phyloP scores from a whole-genome alignment of 2,329 filamentous ascomycete species.

The Verticillium dahliae region DNA sequence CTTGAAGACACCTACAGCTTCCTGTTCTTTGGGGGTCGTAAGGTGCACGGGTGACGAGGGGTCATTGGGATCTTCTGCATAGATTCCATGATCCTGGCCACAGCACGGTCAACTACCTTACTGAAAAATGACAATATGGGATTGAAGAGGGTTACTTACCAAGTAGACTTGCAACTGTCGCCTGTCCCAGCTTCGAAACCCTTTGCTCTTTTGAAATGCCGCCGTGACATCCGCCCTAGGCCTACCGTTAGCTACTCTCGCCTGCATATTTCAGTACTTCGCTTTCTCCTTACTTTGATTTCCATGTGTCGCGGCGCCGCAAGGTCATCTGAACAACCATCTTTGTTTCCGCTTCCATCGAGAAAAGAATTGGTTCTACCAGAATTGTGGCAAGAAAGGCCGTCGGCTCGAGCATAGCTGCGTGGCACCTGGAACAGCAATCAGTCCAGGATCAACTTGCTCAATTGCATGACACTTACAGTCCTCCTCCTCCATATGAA shows the following conservation, averaged over 20 bases:
- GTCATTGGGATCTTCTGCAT: not conserved
- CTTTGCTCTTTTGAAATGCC: not conserved
- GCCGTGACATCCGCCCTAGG: not conserved
- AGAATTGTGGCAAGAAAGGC: conserved; percentile 4
- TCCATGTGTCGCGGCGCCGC: conserved; percentile 2
- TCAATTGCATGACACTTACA: not conserved
- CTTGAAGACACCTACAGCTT: conserved; percentile 1
- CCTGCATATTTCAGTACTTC: not conserved
- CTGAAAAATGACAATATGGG: not conserved
- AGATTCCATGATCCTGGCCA: conserved; percentile 2
- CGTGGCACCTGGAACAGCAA: not conserved
- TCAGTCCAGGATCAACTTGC: not conserved
- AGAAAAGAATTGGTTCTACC: conserved; percentile 6
- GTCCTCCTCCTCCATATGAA: conserved; percentile 5
- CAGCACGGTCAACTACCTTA: not conserved
- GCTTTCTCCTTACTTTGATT: not conserved
- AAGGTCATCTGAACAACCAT: conserved; percentile 1
- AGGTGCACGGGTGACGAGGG: not conserved
- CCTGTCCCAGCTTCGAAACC: conserved; percentile 2
- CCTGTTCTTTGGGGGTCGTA: conserved; percentile 6
- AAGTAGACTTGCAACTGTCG: conserved; percentile 3
- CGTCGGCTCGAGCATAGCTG: conserved; percentile 4
- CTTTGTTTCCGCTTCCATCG: conserved; percentile 5
- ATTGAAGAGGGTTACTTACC: not conserved
- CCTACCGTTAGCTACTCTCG: not conserved